Base-by-base conservation (phyloP, 2,329 filamentous ascomycete species). In the Ascochyta viciae-villosae region DNA sequence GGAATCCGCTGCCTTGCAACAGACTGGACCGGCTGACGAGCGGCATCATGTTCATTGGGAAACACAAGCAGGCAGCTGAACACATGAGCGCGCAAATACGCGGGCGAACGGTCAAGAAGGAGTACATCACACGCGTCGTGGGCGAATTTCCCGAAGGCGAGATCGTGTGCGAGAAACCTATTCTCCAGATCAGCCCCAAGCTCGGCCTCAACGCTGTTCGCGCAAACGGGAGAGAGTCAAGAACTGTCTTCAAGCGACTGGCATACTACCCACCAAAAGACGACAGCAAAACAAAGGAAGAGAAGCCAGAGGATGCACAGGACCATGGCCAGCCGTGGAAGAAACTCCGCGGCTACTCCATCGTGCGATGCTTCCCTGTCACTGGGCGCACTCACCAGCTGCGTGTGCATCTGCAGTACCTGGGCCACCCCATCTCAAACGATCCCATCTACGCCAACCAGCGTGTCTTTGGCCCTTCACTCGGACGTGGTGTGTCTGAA, bases 381-480 rank as follows among this genome's bases (percentile, higher is more conserved):
- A 99, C 95, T 0, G 95, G 95, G 0, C 86, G 95, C 46, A 99
- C 95, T 12, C 95, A 99, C 71, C 95, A 99, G 75, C 85, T 99
- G 44, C 87, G 95, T 31, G 95, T 99, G 16, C 95, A 99, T 70
- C 83, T 99, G 15, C 95, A 99, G 73, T 96, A 91, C 74, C 81
- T 99, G 3, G 95, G 95, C 1, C 90, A 98, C 72, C 95, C 95
- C 1, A 98, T 99, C 65, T 88, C 92, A 62, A 99, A 99, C 74
- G 95, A 99, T 72, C 95, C 95, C 7, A 98, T 99, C 66, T 99
- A 99, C 75, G 92, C 91, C 67, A 99, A 99, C 73, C 88, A 91
- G 71, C 87, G 88, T 54, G 95, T 99, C 10, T 99, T 96, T 82
- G 95, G 95, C 0, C 81, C 88, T 0, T 84, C 88, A 9, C 85